These are phyloP conservation scores for Sanghuangporus weigelae DNA, from an alignment of 1,284 basidiomycete genomes.

Conservation along the genomic window DNA sequence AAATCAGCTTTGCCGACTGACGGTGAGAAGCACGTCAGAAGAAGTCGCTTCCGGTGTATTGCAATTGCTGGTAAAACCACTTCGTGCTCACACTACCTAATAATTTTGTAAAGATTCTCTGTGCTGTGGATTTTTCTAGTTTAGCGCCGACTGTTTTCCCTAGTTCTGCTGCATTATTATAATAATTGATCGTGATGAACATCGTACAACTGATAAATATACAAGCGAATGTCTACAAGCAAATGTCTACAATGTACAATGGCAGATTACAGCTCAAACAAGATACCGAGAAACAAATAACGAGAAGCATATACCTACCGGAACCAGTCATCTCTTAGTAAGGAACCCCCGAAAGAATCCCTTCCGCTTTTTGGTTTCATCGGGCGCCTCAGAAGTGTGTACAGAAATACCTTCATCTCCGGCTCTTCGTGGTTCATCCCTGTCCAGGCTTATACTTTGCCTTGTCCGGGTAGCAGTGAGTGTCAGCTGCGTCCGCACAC, in stretches of 20 bases:
- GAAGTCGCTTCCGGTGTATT: conserved; percentile 82
- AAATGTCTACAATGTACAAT: not conserved
- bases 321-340: not conserved
- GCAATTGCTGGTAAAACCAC: conserved; percentile 55
- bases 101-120: not conserved
- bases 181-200: not conserved
- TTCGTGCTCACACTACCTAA: conserved; percentile 23
- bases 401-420: not conserved
- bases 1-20: conserved; percentile 85
- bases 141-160: not conserved
- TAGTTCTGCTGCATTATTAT: conserved; percentile 1
- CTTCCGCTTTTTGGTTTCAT: conserved; percentile 8
- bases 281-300: not conserved
- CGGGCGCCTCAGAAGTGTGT: not conserved
- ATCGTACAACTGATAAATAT: not conserved
- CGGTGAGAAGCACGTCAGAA: conserved; percentile 93
- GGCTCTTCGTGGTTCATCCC: not conserved
- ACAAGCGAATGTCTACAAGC: not conserved
- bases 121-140: not conserved
- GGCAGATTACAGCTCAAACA: not conserved
- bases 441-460: conserved; percentile 18
- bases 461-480: not conserved
- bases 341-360: conserved; percentile 9
- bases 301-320: not conserved
- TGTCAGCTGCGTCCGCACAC: not conserved